Base-by-base conservation (phyloP, 139 green algal species). In the Asterochloris sp. region DNA sequence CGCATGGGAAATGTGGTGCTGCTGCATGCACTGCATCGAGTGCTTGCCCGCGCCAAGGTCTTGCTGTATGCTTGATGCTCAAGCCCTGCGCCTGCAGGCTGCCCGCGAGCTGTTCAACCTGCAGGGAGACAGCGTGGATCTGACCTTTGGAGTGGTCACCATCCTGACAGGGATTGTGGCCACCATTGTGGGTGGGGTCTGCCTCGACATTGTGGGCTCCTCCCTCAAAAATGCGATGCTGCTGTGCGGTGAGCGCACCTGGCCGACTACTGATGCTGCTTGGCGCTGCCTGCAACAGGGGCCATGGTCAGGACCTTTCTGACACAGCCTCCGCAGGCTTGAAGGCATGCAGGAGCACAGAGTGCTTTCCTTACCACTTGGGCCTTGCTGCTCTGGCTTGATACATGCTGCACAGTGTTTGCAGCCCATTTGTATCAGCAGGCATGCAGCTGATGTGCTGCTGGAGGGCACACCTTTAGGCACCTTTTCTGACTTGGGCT, bases 141-240 rank as follows among this genome's bases (percentile, higher is more conserved):
- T 95, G 64, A 87, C 91, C 10, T 98, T 98, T 89, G 96, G 96
- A 11, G 91, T 82, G 12, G 88, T 98, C 26, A 98, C 95, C 0
- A 94, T 98, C 17, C 11, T 95, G 12, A 95, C 95, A 24, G 89
- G 88, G 26, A 69, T 86, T 24, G 14, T 86, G 27, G 83, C 82
- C 28, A 80, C 69, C 28, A 68, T 86, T 68, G n/a, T 84, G 12
- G 81, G 81, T 0, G 74, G 73, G 0, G 67, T 78, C 26, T 54
- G 47, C 62, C 38, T 84, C 2, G 81, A 84, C 81, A 61, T 69
- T 62, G 74, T 76, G 28, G 81, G 81, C 15, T 84, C 81, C 12
- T 84, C 81, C 63, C 64, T 84, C 62, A 74, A 69, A 24, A 84
- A 75, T 13, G 73, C 81, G 73, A 84, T 84, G 81, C 28, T 75